phyloP scores from a whole-genome alignment of 208 protist species.

The Trypanosoma platydactyli region DNA sequence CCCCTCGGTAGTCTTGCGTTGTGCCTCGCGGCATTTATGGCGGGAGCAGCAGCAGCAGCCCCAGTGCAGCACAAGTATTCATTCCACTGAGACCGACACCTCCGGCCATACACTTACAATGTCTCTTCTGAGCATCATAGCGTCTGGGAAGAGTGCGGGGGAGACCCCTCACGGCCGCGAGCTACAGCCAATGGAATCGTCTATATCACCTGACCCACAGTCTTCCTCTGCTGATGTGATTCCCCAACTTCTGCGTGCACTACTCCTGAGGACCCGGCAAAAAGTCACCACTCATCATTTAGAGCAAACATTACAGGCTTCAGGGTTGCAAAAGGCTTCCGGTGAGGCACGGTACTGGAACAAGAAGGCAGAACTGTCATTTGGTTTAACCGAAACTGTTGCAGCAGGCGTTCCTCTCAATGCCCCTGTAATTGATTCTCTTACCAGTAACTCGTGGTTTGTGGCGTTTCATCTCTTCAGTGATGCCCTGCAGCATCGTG shows the following conservation, averaged over 20 bases:
- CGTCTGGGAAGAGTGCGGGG: background rate
- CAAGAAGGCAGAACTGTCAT: no score
- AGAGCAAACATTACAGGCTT: background rate
- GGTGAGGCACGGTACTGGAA: background rate
- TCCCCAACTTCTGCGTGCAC: conserved; percentile 3
- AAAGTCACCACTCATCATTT: background rate
- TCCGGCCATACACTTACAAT: background rate
- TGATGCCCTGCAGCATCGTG: conserved; percentile 49
- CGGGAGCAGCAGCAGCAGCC: background rate
- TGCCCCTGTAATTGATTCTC: background rate
- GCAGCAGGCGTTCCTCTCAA: background rate
- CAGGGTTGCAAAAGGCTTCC: background rate
- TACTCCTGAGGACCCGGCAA: conserved; percentile 19
- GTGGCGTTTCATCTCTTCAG: conserved; percentile 54
- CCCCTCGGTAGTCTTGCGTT: background rate
- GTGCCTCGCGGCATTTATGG: background rate
- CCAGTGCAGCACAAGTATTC: background rate
- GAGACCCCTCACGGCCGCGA: no score
- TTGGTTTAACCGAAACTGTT: no score
- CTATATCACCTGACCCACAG: no score
- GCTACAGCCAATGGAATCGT: no score
- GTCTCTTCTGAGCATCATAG: conserved; percentile 1
- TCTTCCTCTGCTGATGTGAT: background rate
- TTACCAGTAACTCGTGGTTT: conserved; percentile 30
- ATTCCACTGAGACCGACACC: no score